Conservation (phyloP, 805 yeast genomes). For the Cyberlindnera misumaiensis region DNA sequence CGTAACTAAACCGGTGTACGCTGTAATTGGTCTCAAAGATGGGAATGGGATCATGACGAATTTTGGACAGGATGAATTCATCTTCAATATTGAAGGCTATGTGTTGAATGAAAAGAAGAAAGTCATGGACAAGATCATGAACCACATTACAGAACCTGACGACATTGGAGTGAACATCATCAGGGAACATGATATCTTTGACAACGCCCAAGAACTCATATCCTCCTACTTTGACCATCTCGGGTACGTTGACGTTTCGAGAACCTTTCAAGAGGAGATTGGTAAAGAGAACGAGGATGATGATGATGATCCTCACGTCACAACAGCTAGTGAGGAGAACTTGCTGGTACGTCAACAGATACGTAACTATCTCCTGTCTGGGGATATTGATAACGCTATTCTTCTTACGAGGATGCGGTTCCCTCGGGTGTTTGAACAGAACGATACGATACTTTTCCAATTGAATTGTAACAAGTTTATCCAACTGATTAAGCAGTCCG, state of each 20-base stretch:
- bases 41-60: slow-evolving; percentile 29
- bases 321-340: slow-evolving; percentile 26
- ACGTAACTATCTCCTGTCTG: slow-evolving; percentile 32
- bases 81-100: slow-evolving; percentile 53
- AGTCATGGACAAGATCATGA: slow-evolving; percentile 6
- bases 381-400: slow-evolving; percentile 32
- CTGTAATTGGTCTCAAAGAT: slow-evolving; percentile 35
- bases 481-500: slow-evolving; percentile 27
- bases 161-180: not conserved
- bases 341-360: slow-evolving; percentile 39
- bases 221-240: slow-evolving; percentile 49
- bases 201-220: slow-evolving; percentile 28
- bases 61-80: slow-evolving; percentile 48
- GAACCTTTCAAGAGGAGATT: slow-evolving; percentile 44
- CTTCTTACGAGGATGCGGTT: slow-evolving; percentile 22
- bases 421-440: slow-evolving; percentile 30
- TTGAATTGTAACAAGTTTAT: slow-evolving; percentile 38
- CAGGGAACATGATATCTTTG: slow-evolving; percentile 7
- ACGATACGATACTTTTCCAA: slow-evolving; percentile 32
- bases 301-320: slow-evolving; percentile 6
- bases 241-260: slow-evolving; percentile 50
- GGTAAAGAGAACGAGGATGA: slow-evolving; percentile 26
- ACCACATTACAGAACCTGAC: not conserved
- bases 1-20: slow-evolving; percentile 36
- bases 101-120: slow-evolving; percentile 38